Evolutionary conservation across 1,284 basidiomycete genomes (phyloP), one percentile per base, ranked within the genome.

Genomic region (Puccinia horiana): DNA sequence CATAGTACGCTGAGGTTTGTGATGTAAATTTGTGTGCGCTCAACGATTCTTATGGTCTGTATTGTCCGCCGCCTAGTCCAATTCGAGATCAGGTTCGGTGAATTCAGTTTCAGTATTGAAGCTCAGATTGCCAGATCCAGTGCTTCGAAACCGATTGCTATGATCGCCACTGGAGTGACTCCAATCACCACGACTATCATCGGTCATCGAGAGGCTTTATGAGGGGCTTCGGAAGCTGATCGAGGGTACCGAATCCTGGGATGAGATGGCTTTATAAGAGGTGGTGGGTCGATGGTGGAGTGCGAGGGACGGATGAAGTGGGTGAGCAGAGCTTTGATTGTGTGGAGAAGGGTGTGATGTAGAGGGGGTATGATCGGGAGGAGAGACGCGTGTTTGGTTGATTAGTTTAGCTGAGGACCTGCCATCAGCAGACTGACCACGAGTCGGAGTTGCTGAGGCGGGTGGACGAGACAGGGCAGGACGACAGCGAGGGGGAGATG

Each of bases 201-300:
- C 78, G 18, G 78, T 81, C 49, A 58, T 81, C 16, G 78, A 81
- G 0, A 81, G 69, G 47, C 67, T 72, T 0, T 58, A 81, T 0
- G 80, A 75, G 11, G 80, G 80, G 32, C 56, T 65, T 32, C 44
- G 56, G 54, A 74, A 74, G 29, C 70, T 47, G 26, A 40, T 20
- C 14, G 80, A 75, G 40, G 80, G 79, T 4, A 81, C 70, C 5
- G 79, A 81, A 74, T 81, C 70, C 54, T 81, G 70, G 40, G 80
- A 75, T 44, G 80, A 74, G 47, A 67, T 40, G 23, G 58, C 44
- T 54, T 81, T n/a, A n/a, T 35, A 23, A 58, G 67, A 44, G 52
- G 35, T n/a, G 47, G 35, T 54, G 26, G 29, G 40, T n/a, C n/a
- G 20, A 32, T 42, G 35, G 16, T 29, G 0, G 23, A 44, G 49